Conservation (phyloP, 768 basidiomycete genomes). For the Arthromyces matolae region DNA sequence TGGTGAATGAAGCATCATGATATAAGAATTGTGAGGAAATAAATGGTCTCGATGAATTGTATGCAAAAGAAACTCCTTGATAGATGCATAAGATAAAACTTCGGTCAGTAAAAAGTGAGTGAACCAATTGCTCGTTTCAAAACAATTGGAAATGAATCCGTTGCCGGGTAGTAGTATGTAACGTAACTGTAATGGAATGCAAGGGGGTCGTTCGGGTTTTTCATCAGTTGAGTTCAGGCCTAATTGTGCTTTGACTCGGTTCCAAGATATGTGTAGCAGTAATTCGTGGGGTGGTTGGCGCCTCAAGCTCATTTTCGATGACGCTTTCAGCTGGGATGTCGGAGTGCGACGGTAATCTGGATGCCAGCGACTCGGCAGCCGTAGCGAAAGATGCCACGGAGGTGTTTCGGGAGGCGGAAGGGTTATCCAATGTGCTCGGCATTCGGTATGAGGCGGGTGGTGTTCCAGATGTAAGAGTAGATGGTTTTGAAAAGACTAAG, state of each 20-base stretch:
- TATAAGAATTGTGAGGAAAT: too few species aligned
- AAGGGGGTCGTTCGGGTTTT: too few species aligned
- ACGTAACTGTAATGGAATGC: too few species aligned
- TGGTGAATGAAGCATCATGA: too few species aligned
- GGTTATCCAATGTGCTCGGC: constrained; percentile 7
- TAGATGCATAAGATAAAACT: too few species aligned
- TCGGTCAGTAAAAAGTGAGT: too few species aligned
- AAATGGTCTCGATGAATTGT: too few species aligned
- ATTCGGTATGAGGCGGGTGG: constrained; percentile 10
- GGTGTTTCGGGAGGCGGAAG: constrained; percentile 19
- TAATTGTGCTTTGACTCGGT: neutral
- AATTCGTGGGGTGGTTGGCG: constrained; percentile 15
- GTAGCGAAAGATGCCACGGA: constrained; percentile 32
- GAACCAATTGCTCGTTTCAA: too few species aligned
- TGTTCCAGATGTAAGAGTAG: constrained; percentile 2
- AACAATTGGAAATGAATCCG: too few species aligned
- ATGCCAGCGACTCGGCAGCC: constrained; percentile 26
- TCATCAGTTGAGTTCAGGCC: neutral
- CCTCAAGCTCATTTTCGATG: constrained; percentile 5
- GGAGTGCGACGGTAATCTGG: constrained; percentile 7
- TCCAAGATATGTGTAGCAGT: constrained; percentile 5
- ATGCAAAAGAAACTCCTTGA: too few species aligned
- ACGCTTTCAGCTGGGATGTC: constrained; percentile 1
- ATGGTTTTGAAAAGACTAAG: constrained; percentile 5
- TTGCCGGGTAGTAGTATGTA: too few species aligned